Conservation (phyloP, 176 grass and related monocot species). For the Canna indica region DNA sequence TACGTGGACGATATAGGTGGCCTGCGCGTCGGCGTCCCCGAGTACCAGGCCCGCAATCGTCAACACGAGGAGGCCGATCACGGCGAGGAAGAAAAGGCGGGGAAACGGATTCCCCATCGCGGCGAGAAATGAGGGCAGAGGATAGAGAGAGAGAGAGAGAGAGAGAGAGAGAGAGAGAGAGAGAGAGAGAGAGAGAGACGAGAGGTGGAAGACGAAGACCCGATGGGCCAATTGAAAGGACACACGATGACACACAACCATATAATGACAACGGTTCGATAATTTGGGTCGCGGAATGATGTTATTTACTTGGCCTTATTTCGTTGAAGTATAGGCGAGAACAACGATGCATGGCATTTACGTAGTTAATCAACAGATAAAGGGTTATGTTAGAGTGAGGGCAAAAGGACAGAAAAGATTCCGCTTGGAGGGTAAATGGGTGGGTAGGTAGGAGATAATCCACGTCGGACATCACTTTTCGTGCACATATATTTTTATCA, state of each 20-base stretch:
- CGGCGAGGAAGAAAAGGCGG: neutral
- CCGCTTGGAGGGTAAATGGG: too few species aligned
- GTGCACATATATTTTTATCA: too few species aligned
- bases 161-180: too few species aligned
- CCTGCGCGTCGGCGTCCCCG: neutral
- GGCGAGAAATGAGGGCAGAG: neutral
- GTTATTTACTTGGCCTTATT: too few species aligned
- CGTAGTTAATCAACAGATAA: neutral
- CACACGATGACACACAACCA: too few species aligned
- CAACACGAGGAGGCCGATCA: constrained; percentile 2
- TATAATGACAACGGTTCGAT: too few species aligned
- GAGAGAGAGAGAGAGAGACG: too few species aligned
- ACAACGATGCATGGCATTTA: neutral
- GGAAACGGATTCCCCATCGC: constrained; percentile 9
- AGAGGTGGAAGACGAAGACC: neutral
- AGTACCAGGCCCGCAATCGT: neutral
- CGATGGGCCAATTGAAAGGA: neutral
- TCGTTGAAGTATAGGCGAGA: neutral
- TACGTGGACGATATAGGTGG: constrained; percentile 22
- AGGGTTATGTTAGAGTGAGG: too few species aligned
- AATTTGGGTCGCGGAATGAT: too few species aligned
- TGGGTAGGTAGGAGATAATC: neutral
- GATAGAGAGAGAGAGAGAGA: too few species aligned
- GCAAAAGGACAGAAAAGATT: too few species aligned
- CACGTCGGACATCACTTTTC: neutral